Evolutionary conservation across 768 basidiomycete genomes (phyloP).

Genomic region (Tubosaeta sp.): DNA sequence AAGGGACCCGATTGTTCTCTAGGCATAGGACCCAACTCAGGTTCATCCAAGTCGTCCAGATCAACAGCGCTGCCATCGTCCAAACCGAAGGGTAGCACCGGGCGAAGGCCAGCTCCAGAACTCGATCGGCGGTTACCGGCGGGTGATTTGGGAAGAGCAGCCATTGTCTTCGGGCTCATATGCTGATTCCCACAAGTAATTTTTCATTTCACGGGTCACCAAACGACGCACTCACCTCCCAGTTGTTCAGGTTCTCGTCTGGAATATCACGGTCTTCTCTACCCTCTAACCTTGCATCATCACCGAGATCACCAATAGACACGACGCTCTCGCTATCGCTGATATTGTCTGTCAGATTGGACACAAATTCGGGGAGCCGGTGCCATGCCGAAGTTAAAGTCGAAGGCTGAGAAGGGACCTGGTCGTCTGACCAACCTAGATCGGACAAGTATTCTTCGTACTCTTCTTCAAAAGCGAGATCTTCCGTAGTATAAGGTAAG

Average conservation of each 20-base stretch:
- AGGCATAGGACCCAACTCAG: slow-evolving; percentile 71
- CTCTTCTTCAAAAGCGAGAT: slow-evolving; percentile 92
- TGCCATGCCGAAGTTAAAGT: slow-evolving; percentile 65
- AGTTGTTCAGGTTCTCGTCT: slow-evolving; percentile 88
- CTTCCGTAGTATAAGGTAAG: slow-evolving; percentile 88
- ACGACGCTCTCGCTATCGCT: slow-evolving; percentile 94
- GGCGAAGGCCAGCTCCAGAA: slow-evolving; percentile 79
- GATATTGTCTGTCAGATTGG: slow-evolving; percentile 80
- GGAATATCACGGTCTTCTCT: slow-evolving; percentile 57
- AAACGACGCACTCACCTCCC: slow-evolving; percentile 67
- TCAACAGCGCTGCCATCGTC: slow-evolving; percentile 75
- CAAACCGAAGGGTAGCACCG: slow-evolving; percentile 72
- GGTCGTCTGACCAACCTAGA: slow-evolving; percentile 67
- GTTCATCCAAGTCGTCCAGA: slow-evolving; percentile 66
- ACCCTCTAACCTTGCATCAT: slow-evolving; percentile 66
- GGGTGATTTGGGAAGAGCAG: slow-evolving; percentile 87
- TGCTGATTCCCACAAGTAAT: slow-evolving; percentile 47
- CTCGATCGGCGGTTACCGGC: slow-evolving; percentile 78
- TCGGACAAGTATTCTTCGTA: slow-evolving; percentile 96
- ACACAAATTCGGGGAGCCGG: slow-evolving; percentile 72
- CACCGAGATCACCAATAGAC: slow-evolving; percentile 83
- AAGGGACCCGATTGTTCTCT: slow-evolving; percentile 72
- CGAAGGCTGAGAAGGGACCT: slow-evolving; percentile 35
- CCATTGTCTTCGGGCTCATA: slow-evolving; percentile 95
- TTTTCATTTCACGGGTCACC: neutral